Base-by-base conservation (phyloP, 148 eudicot genomes). In the Cornus controversa region DNA sequence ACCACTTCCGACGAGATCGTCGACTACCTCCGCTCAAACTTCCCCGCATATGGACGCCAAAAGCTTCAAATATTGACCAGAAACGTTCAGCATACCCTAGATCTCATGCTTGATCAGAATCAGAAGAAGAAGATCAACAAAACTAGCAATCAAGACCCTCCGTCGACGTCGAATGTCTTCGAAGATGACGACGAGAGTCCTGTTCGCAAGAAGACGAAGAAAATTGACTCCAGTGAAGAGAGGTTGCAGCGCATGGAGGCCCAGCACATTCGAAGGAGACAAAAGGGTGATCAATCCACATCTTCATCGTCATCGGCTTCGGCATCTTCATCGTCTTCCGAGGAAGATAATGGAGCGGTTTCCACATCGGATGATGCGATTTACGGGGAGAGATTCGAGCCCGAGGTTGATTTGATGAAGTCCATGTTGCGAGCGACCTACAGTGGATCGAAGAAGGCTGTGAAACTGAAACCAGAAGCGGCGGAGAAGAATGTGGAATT, bases 401-500 rank as follows among this genome's bases (percentile, higher is more conserved):
- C 93, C 4, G 81, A 82, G 80, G 79, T 85, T 25, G 98, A 92
- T 80, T 79, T 94, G 57, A 92, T 84, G 85, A 90, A 88, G 74
- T 83, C 90, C 0, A 80, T 89, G 89, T 79, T 94, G 28, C 80
- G 93, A 50, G 77, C 71, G 22, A 76, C 50, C 28, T 85, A 88
- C 45, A 69, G 73, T 8, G 79, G 66, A 2, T 37, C 80, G 7
- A 79, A 72, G 42, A 36, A 66, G 16, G 71, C 34, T 42, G 72
- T 8, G 57, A 31, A 58, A 66, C 25, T 53, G 54, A 2, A 2
- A 6, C 27, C 4, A 77, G 23, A 63, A 10, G 71, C 34, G 24
- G 78, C 65, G 73, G 85, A 78, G 79, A 82, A 78, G 77, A 86
- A 89, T 84, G 58, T 88, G 86, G 96, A 92, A 72, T 66, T 88